Conservation (phyloP, 371 early-diverging fungal genomes). For the Conidiobolus incongruus region DNA sequence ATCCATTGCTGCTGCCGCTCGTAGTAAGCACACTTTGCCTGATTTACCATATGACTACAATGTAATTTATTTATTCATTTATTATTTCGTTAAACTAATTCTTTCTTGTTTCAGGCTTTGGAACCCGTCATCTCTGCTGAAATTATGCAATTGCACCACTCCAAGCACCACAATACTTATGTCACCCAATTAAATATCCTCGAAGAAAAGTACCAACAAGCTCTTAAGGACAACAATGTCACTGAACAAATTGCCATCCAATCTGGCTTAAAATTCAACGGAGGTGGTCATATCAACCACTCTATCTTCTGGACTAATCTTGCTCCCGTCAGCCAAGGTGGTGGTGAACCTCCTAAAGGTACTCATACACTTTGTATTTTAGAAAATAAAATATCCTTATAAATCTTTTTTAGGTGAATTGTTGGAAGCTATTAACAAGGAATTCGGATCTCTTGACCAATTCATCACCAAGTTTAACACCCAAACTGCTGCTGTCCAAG, state of each 20-base stretch:
- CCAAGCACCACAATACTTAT: constrained; percentile 84
- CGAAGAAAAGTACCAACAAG: constrained; percentile 44
- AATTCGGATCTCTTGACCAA: constrained; percentile 75
- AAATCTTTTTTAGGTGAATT: constrained; percentile 14
- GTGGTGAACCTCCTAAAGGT: constrained; percentile 46
- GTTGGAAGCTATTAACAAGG: constrained; percentile 41
- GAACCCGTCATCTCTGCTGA: constrained; percentile 84
- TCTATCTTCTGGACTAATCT: constrained; percentile 90
- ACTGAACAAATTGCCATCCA: constrained; percentile 51
- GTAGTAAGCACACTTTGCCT: constrained; percentile 6
- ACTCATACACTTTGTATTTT: neutral
- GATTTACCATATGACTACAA: constrained; percentile 45
- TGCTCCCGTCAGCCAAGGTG: constrained; percentile 52
- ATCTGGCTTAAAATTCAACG: constrained; percentile 74
- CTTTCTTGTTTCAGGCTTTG: constrained; percentile 35
- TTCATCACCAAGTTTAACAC: constrained; percentile 62
- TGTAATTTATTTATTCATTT: constrained; percentile 11
- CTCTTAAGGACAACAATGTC: constrained; percentile 45
- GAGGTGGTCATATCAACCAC: constrained; percentile 97
- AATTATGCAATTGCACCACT: constrained; percentile 92
- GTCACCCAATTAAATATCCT: constrained; percentile 27
- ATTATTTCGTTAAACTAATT: neutral
- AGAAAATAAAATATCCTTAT: neutral
- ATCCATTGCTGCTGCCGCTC: neutral
- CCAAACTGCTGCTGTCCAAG: constrained; percentile 73